Base-by-base conservation (phyloP, 176 grass and related monocot genomes). In the Zoysia pacifica region DNA sequence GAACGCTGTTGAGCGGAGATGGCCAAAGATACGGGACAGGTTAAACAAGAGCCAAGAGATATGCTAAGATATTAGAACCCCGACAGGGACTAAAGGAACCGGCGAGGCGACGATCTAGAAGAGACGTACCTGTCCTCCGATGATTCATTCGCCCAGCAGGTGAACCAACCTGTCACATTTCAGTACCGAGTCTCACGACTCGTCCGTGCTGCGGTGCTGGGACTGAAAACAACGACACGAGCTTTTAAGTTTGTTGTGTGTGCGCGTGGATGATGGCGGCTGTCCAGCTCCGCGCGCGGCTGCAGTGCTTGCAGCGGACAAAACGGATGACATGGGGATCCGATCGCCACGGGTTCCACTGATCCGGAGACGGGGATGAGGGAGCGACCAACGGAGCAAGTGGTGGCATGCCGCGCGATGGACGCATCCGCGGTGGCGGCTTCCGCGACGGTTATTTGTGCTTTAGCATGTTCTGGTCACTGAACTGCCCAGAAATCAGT, bases 21-120 rank as follows among this genome's bases (percentile, higher is more conserved):
- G 82, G 73, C 78, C 77, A 85, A 85, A 82, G 78, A 85, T 85
- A 85, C 62, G 82, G 67, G 73, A 78, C 66, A 82, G 43, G 54
- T 19, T 78, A 73, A 85, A 82, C n/a, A 77, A 89, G 42, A 59
- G 0, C 45, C 2, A 19, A 0, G 54, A 41, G 82, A 78, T 89
- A 82, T 48, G 69, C 37, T 79, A 88, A 88, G 59, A 79, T 83
- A 83, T n/a, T 56, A 2, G 28, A 28, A 7, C 9, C 78, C 5
- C 56, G 56, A 59, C 56, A 59, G 56, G 56, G 56, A 59, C 56
- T 59, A 59, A 20, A 59, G 56, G 20, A 9, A 12, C n/a, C 9
- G 11, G 68, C 0, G 8, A 28, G 16, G 10, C 44, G 45, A 52
- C 76, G 70, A 69, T 80, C 80, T 84, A 84, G 81, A 87, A 84